phyloP scores from a whole-genome alignment of 257 asterid genomes.

The Scutellaria galericulata region DNA sequence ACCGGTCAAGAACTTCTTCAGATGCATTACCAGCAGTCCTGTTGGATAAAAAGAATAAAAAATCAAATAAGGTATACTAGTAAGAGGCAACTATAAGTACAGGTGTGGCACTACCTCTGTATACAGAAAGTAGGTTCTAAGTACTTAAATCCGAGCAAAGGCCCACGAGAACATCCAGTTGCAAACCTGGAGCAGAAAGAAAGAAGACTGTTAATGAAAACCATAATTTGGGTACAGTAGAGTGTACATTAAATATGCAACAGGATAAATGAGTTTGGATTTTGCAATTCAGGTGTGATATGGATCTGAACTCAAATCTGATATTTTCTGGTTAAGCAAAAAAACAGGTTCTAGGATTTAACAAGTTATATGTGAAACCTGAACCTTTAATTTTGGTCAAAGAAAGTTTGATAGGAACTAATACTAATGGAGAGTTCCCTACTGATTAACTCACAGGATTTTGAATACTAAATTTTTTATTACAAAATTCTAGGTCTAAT shows the following conservation, averaged over 20 bases:
- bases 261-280: background rate
- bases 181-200: conserved; percentile 63
- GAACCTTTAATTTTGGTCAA: background rate
- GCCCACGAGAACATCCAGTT: conserved; percentile 99
- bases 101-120: conserved; percentile 62
- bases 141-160: conserved; percentile 88
- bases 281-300: background rate
- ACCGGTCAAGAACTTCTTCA: conserved; percentile 84
- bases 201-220: conserved; percentile 20
- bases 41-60: conserved; percentile 24
- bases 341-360: background rate
- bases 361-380: background rate
- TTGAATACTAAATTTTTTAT: background rate
- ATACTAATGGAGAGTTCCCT: background rate
- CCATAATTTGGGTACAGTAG: conserved; percentile 22
- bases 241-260: background rate
- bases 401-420: conserved; percentile 1
- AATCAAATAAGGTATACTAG: conserved; percentile 10
- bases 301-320: background rate
- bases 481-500: too few species aligned
- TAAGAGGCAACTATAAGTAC: conserved; percentile 12
- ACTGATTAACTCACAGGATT: background rate
- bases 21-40: conserved; percentile 94
- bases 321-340: background rate
- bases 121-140: conserved; percentile 93